Conservation (phyloP, 2,329 filamentous ascomycete species). For the Cordyceps farinosa region DNA sequence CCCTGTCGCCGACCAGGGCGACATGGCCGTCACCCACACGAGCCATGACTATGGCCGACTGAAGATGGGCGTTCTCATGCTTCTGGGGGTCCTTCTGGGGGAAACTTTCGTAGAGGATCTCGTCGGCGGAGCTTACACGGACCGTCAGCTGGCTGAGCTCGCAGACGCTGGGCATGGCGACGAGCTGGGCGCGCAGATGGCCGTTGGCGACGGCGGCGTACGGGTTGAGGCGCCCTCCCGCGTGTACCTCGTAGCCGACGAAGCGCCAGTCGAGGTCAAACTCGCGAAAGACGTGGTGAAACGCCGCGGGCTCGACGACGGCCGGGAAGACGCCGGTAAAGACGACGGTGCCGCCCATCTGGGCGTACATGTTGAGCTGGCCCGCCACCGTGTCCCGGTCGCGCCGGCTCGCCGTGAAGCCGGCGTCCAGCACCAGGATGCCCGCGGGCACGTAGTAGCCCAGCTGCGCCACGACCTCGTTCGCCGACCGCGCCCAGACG, state of each 20-base stretch:
- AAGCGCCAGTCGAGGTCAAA: not conserved
- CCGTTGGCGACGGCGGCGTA: not conserved
- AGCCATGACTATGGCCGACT: not conserved
- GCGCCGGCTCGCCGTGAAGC: not conserved
- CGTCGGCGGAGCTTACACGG: not conserved
- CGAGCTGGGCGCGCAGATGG: not conserved
- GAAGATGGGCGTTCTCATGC: too few relatives aligned
- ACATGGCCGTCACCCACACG: not conserved
- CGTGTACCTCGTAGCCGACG: not conserved
- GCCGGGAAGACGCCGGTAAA: not conserved
- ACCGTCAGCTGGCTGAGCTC: conserved; percentile 1
- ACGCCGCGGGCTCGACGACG: not conserved
- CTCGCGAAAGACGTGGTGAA: not conserved
- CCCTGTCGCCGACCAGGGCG: not conserved
- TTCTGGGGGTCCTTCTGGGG: not conserved
- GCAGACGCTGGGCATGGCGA: not conserved
- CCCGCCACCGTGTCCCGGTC: not conserved
- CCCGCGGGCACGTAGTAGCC: not conserved
- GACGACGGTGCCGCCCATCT: not conserved
- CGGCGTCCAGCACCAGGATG: not conserved
- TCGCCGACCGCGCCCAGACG: not conserved
- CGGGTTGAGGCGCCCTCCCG: not conserved
- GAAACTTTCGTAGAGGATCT: not conserved
- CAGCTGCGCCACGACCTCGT: not conserved
- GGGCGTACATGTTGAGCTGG: not conserved